Conservation (phyloP, 768 basidiomycete genomes). For the Phallus indusiatus region DNA sequence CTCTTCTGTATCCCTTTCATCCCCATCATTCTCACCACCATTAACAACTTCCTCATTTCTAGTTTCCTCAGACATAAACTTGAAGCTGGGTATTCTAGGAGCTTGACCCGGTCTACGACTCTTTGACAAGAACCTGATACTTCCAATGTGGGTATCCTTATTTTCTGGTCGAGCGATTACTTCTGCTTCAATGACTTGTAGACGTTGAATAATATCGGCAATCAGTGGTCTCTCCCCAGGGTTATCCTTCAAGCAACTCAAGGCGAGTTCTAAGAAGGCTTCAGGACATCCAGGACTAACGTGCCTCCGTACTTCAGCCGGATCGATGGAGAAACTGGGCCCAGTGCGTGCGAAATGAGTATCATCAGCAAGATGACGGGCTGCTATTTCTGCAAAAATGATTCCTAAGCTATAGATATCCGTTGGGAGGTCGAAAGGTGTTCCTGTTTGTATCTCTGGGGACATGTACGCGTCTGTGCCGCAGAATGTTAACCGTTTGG, state of each 20-base stretch:
- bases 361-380: slow-evolving; percentile 80
- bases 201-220: slow-evolving; percentile 64
- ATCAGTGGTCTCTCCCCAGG: slow-evolving; percentile 68
- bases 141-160: slow-evolving; percentile 72
- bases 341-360: slow-evolving; percentile 63
- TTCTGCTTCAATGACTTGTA: slow-evolving; percentile 76
- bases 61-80: slow-evolving; percentile 38
- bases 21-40: background rate
- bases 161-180: slow-evolving; percentile 60
- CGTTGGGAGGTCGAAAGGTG: slow-evolving; percentile 88
- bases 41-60: no score
- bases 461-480: slow-evolving; percentile 97
- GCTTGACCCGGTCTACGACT: slow-evolving; percentile 46
- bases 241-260: slow-evolving; percentile 65
- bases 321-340: slow-evolving; percentile 72
- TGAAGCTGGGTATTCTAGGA: slow-evolving; percentile 85
- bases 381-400: slow-evolving; percentile 86
- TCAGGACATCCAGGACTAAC: slow-evolving; percentile 72
- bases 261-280: slow-evolving; percentile 62
- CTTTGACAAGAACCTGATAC: slow-evolving; percentile 72
- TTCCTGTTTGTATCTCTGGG: slow-evolving; percentile 86
- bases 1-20: slow-evolving; percentile 12
- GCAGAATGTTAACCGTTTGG: slow-evolving; percentile 74
- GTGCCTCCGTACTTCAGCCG: slow-evolving; percentile 55
- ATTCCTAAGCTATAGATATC: slow-evolving; percentile 93